Evolutionary conservation across 257 asterid genomes (phyloP).

Genomic region (Rehmannia glutinosa): DNA sequence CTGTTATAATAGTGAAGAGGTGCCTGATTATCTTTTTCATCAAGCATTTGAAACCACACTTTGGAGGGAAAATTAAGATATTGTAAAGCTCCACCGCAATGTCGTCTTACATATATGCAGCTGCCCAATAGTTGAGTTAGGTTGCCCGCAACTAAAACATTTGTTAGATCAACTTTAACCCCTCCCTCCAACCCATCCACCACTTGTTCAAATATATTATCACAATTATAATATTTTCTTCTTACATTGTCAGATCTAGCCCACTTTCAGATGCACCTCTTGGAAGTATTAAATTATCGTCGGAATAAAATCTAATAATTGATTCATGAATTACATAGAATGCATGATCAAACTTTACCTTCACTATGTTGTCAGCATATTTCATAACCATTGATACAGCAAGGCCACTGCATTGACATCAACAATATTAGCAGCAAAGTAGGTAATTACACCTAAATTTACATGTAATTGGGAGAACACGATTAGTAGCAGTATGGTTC

Average conservation of each 20-base stretch:
- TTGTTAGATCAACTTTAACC: too few species aligned
- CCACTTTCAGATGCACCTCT: neutral
- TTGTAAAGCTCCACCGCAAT: too few species aligned
- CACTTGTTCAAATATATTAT: too few species aligned
- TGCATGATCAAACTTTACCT: slow-evolving; percentile 50
- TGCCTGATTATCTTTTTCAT: neutral
- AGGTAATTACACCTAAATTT: neutral
- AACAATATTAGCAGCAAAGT: slow-evolving; percentile 4
- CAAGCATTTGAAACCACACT: too few species aligned
- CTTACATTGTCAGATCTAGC: neutral
- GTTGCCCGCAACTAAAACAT: too few species aligned
- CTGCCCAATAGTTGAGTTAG: too few species aligned
- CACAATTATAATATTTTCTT: neutral
- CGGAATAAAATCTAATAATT: neutral
- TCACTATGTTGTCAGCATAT: slow-evolving; percentile 97
- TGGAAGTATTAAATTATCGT: neutral
- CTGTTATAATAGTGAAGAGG: neutral
- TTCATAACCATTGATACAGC: slow-evolving; percentile 99
- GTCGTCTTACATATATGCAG: too few species aligned
- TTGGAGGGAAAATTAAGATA: too few species aligned
- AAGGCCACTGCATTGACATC: slow-evolving; percentile 66
- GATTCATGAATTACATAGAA: slow-evolving; percentile 6
- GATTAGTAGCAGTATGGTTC: neutral
- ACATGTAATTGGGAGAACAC: neutral
- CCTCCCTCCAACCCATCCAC: too few species aligned